A percentile compares a stretch with the other conserved stretches of the same genome.
Evolutionary conservation across 1,284 basidiomycete species (phyloP).

Genomic region (Malassezia sympodialis): DNA sequence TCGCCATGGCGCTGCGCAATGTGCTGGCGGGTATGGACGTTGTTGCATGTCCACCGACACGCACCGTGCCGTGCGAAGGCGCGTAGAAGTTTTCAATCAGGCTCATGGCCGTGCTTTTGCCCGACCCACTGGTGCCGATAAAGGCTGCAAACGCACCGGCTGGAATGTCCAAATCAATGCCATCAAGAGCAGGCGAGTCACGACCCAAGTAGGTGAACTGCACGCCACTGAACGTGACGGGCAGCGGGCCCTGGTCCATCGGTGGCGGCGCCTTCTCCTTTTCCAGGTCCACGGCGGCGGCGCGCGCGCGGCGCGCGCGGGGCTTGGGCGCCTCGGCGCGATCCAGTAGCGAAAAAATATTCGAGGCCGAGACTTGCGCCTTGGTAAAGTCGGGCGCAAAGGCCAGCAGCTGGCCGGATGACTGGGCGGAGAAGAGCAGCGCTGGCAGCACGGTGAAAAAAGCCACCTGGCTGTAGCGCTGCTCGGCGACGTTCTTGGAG

Average conservation of each 20-base stretch:
- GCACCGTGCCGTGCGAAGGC: slow-evolving; percentile 62
- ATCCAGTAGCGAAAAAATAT: slow-evolving; percentile 33
- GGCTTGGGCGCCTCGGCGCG: background rate
- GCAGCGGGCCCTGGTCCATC: background rate
- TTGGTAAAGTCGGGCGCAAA: slow-evolving; percentile 36
- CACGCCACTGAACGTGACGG: slow-evolving; percentile 21
- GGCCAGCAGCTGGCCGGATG: slow-evolving; percentile 35
- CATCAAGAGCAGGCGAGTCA: slow-evolving; percentile 21
- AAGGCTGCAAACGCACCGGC: slow-evolving; percentile 17
- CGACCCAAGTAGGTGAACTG: slow-evolving; percentile 26
- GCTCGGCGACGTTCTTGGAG: slow-evolving; percentile 31
- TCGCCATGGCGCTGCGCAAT: slow-evolving; percentile 48
- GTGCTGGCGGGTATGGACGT: slow-evolving; percentile 62
- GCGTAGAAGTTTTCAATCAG: slow-evolving; percentile 52
- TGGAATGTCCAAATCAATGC: slow-evolving; percentile 19
- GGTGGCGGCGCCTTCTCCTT: background rate
- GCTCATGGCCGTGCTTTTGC: slow-evolving; percentile 27
- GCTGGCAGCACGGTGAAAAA: slow-evolving; percentile 40
- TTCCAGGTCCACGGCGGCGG: background rate
- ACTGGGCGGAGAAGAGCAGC: slow-evolving; percentile 37
- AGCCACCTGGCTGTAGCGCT: slow-evolving; percentile 27
- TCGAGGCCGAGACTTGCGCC: slow-evolving; percentile 31
- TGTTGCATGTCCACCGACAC: slow-evolving; percentile 67
- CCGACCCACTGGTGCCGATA: slow-evolving; percentile 19
- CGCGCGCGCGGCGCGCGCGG: background rate